Evolutionary conservation across 495 filamentous ascomycete species (phyloP), one percentile per base, ranked within the genome.

Genomic region (Lasiosphaeris hirsuta): DNA sequence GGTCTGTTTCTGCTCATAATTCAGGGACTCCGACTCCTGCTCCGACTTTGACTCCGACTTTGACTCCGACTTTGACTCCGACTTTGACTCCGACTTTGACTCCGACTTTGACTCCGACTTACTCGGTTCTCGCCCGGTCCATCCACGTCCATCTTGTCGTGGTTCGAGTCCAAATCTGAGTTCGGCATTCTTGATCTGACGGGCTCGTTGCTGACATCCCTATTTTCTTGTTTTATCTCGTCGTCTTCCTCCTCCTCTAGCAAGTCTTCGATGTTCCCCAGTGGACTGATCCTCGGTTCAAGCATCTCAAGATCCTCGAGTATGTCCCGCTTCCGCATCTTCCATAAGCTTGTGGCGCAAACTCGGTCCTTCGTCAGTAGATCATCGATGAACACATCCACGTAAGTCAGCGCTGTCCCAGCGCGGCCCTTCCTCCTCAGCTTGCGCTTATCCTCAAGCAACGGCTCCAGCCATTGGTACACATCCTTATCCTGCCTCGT

Each of bases 311-410:
- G 68, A 73, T 99, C 94, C 78, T 99, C 95, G 69, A 99, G 67
- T 53, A 90, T 79, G 57, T 86, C 82, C 64, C 94, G 78, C 54
- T 83, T 84, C 9, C 92, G 88, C 74, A 99, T 78, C 78, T 96
- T 95, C 86, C 90, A 95, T 55, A 99, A 66, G 66, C 86, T 95
- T 9, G 96, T 97, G 44, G 86, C 92, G 62, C 92, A 97, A 1
- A 96, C 85, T 58, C 94, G 81, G 54, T 95, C 89, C 74, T 96
- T 95, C 0, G 85, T 90, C 54, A 99, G 75, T 54, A 99, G 73
- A 59, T 95, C 90, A 73, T 97, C 94, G 49, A 97, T 81, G 66
- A 99, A 97, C 67, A 90, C 86, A 74, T 99, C 94, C 78, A 99
- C 82, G 67, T 82, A 88, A 40, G 90, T 92, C 44, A 97, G 69